A percentile compares a stretch with the other conserved stretches of the same genome.
phyloP scores from a whole-genome alignment of 164 flowering plant species.

The Taxillus chinensis region DNA sequence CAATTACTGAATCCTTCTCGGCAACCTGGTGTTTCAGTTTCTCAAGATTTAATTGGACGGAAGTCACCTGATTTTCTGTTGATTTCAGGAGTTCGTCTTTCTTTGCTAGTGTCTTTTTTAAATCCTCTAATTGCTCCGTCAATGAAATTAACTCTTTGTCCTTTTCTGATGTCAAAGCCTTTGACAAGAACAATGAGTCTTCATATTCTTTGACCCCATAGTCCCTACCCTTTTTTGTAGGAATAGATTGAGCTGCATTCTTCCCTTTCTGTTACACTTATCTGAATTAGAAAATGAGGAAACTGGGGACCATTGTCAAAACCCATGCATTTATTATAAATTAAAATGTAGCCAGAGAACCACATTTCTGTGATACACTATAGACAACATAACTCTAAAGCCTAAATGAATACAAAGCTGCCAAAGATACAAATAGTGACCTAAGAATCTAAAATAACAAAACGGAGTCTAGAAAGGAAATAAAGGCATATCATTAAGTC shows the following conservation, averaged over 20 bases:
- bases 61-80: conserved; percentile 43
- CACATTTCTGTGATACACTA: neutral
- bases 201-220: conserved; percentile 34
- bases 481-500: no score
- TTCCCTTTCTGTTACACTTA: conserved; percentile 41
- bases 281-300: conserved; percentile 19
- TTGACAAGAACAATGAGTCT: conserved; percentile 44
- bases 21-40: conserved; percentile 39
- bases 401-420: neutral
- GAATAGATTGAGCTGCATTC: conserved; percentile 50
- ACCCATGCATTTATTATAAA: neutral
- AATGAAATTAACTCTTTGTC: conserved; percentile 49
- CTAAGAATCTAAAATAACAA: no score
- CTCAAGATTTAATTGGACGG: conserved; percentile 32
- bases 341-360: neutral
- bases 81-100: conserved; percentile 73
- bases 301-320: conserved; percentile 4
- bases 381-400: neutral
- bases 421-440: no score
- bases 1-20: conserved; percentile 66
- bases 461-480: no score
- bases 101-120: conserved; percentile 55
- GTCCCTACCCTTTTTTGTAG: conserved; percentile 43
- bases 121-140: conserved; percentile 59
- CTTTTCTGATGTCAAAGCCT: conserved; percentile 35